Base-by-base conservation (phyloP, 2,329 filamentous ascomycete species). In the Dryadomyces quercus-mongolicae region DNA sequence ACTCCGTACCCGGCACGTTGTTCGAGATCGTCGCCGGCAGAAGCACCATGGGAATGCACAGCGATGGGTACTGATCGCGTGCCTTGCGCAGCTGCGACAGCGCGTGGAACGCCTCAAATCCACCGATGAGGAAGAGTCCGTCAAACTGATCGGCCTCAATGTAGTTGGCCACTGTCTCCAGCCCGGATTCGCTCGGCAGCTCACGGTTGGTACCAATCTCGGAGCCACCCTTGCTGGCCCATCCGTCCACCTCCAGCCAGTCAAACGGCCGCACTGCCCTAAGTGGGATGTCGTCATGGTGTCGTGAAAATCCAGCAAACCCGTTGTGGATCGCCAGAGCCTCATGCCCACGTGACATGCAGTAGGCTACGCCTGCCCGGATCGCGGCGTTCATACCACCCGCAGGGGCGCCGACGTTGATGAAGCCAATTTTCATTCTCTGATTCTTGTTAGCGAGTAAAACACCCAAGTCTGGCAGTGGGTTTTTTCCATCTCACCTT, bases 301-400 rank as follows among this genome's bases (percentile, higher is more conserved):
- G 93, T 49, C 93, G 83, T 53, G 89, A 86, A 55, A 98, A 84
- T 16, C 93, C 93, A 36, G 93, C 89, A 70, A 98, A 98, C 25
- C 93, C 93, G 64, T 98, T 98, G 72, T 97, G 88, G 54, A 98
- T 90, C 18, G 89, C 92, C 63, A 97, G 69, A 4, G 93, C 88
- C 52, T 88, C 89, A 68, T 98, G 93, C n/a, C 93, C 93, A 56
- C 90, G 82, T 47, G 87, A 86, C 55, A 95, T 70, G 67, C 91
- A 97, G 74, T 96, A 96, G 36, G 90, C 89, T 18, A 96, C 91
- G 15, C 88, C 92, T 34, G 89, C 92, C 61, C 93, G 84, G 20
- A 94, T 93, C 45, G 93, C 93, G 31, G 92, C 91, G 70, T 98
- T 98, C 88, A 98, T 97, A 63, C 93, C 93, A 68, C 93, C 93